phyloP scores from a whole-genome alignment of 352 stramenopile genomes.

The Globisporangium nunn region DNA sequence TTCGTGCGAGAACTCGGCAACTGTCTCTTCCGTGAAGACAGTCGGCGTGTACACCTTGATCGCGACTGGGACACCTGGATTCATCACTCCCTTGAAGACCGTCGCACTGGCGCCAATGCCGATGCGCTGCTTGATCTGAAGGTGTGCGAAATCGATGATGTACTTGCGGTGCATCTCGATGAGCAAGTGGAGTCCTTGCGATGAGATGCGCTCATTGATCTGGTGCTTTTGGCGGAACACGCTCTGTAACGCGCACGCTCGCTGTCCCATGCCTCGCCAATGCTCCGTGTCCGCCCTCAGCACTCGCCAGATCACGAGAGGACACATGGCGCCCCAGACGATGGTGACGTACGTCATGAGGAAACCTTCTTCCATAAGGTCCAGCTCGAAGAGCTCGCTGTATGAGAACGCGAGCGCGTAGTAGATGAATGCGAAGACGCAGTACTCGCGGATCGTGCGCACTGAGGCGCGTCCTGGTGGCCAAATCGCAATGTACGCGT shows the following conservation, averaged over 20 bases:
- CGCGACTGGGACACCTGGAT: constrained; percentile 46
- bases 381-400: constrained; percentile 27
- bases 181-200: constrained; percentile 24
- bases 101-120: constrained; percentile 25
- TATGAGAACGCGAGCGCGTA: constrained; percentile 32
- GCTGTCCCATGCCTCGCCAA: constrained; percentile 34
- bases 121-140: constrained; percentile 13
- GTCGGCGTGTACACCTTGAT: constrained; percentile 58
- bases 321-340: constrained; percentile 43
- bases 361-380: constrained; percentile 22
- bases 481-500: constrained; percentile 23
- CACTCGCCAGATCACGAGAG: constrained; percentile 37
- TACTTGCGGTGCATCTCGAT: not conserved
- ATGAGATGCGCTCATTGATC: constrained; percentile 38
- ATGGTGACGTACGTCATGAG: constrained; percentile 28
- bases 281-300: constrained; percentile 42
- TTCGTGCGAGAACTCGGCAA: not conserved
- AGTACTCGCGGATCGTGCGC: constrained; percentile 51
- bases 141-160: not conserved
- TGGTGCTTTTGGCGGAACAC: not conserved
- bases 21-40: not conserved
- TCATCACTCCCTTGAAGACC: constrained; percentile 56
- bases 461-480: constrained; percentile 38
- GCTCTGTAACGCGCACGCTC: constrained; percentile 6
- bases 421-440: constrained; percentile 37